Evolutionary conservation across 2,329 filamentous ascomycete genomes (phyloP), one percentile per base, ranked within the genome.

Genomic region (Blastomyces silverae): DNA sequence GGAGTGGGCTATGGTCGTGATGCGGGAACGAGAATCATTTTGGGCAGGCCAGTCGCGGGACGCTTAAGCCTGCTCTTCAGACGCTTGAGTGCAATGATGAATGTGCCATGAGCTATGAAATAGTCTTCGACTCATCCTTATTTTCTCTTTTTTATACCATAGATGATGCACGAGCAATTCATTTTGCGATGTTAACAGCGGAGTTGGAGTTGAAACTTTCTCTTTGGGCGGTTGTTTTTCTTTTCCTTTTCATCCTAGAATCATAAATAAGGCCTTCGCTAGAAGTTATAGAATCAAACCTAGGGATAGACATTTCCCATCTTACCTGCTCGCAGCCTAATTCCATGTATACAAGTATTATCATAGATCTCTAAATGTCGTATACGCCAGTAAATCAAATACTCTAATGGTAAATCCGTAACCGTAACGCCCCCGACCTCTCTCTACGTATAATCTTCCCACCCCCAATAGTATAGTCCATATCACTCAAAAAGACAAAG

Each of bases 1-100:
- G 79, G 84, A 80, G 15, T 97, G 93, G 93, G 89, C 88, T 0
- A 81, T 84, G 34, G 86, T 91, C 68, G 80, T 97, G 39, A 79
- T 97, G 68, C 80, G 81, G 70, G 93, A 97, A 80, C 83, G 92
- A 64, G 83, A 88, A 69, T 82, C 79, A 39, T 88, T 91, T 71
- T 96, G 91, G 91, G 81, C 79, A 39, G 74, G 73, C 25, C 79
- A 82, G 71, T 56, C 71, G 66, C 69, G 72, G 69, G 39, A 65
- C 48, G 64, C 68, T 48, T 37, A 39, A 53, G 25, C 11, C 17
- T 34, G 28, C 28, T 31, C 13, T 57, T 44, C 31, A 55, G 25
- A 62, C 28, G 15, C 61, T 3, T 56, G 28, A 28, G 34, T 48
- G 17, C 17, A 37, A 44, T 55, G 48, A 20, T 22, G 28, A 31